These are phyloP conservation scores for Aspergillus versicolor DNA, from an alignment of 2,329 filamentous ascomycete species.

Conservation along the genomic window DNA sequence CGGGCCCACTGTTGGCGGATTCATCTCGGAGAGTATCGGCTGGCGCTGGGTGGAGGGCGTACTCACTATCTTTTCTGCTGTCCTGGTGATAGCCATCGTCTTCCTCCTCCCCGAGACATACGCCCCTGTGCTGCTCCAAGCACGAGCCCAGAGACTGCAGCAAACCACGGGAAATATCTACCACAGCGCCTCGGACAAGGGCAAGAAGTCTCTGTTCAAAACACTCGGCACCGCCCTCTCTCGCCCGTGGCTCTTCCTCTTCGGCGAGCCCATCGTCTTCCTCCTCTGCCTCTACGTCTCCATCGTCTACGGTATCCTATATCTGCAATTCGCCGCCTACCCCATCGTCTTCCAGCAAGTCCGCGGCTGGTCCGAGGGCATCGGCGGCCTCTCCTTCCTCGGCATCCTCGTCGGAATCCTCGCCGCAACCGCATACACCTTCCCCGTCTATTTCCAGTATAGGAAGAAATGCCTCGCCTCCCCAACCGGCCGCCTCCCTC, in stretches of 20 bases:
- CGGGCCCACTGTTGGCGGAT: background rate
- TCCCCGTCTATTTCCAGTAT: background rate
- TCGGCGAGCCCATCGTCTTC: conserved; percentile 15
- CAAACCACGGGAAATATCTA: too few relatives aligned
- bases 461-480: too few relatives aligned
- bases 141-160: background rate
- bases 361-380: background rate
- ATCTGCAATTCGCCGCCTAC: conserved; percentile 1
- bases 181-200: background rate
- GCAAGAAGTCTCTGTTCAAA: too few relatives aligned
- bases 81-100: background rate
- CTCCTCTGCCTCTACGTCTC: conserved; percentile 17
- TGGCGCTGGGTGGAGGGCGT: conserved; percentile 5
- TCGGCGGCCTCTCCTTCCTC: background rate
- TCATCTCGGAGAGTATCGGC: background rate
- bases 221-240: background rate
- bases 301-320: conserved; percentile 10
- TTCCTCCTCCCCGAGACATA: background rate
- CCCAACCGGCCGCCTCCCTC: background rate
- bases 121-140: background rate
- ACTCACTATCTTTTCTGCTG: background rate
- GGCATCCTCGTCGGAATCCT: background rate
- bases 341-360: background rate
- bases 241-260: background rate
- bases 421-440: background rate